Conservation (phyloP, 140 eudicot species). For the Cichorium intybus region DNA sequence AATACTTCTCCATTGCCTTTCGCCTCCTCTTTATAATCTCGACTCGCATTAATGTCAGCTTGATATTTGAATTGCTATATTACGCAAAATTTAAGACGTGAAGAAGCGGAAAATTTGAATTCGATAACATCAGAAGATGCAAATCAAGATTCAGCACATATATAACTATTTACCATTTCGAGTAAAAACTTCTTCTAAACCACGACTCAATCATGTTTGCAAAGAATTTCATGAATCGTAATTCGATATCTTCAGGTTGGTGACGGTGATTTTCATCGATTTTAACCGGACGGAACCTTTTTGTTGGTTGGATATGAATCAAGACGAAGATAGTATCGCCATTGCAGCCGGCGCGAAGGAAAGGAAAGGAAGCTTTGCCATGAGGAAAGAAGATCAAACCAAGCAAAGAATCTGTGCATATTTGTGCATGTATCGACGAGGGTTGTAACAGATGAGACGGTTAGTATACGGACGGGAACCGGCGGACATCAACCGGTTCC, state of each 20-base stretch:
- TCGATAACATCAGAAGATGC: neutral
- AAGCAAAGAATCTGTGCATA: slow-evolving; percentile 23
- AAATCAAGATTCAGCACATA: neutral
- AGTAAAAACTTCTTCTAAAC: slow-evolving; percentile 26
- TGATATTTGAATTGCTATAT: slow-evolving; percentile 44
- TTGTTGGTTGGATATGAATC: slow-evolving; percentile 9
- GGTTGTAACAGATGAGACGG: neutral
- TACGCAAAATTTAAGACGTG: slow-evolving; percentile 2
- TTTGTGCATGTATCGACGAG: neutral
- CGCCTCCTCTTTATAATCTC: slow-evolving; percentile 60
- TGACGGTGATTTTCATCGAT: neutral
- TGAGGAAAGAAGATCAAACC: slow-evolving; percentile 11
- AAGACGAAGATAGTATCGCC: slow-evolving; percentile 3
- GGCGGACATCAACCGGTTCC: neutral
- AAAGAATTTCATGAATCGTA: slow-evolving; percentile 26
- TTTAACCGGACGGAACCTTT: neutral
- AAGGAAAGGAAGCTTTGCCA: slow-evolving; percentile 29
- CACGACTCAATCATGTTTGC: slow-evolving; percentile 26
- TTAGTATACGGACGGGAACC: slow-evolving; percentile 1
- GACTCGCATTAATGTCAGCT: slow-evolving; percentile 40
- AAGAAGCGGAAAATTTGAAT: neutral
- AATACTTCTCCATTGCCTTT: slow-evolving; percentile 53
- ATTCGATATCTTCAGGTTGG: neutral
- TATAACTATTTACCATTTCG: slow-evolving; percentile 13
- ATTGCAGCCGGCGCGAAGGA: neutral